Base-by-base conservation (phyloP, 768 basidiomycete genomes). In the Asterophora parasitica region DNA sequence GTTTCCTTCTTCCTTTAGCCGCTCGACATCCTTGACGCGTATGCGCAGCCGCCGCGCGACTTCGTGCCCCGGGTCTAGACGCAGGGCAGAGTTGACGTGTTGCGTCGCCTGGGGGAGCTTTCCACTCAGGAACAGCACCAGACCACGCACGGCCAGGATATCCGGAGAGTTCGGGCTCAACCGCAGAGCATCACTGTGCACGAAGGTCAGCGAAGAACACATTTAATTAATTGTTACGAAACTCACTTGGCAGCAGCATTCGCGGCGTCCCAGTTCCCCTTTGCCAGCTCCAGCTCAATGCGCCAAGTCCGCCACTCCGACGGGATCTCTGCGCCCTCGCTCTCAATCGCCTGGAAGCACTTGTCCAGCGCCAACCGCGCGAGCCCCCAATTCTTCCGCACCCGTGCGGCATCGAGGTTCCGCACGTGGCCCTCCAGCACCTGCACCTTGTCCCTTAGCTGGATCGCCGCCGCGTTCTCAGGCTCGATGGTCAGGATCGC, bases 1-100 rank as follows among this genome's bases (percentile, higher is more conserved):
- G 54, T 94, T 93, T 0, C 92, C 92, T 52, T 90, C 90, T 53
- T 92, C 91, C 59, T 93, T 93, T 35, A 86, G 61, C 48, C 80
- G 71, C 51, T 94, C 91, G 13, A 94, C 81, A 28, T 88, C 86
- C 55, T 85, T 87, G n/a, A 89, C 75, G 5, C 88, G 79, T 62
- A 82, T 86, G 35, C 91, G 77, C 44, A 92, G 67, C 36, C 75
- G 76, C 50, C 81, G 78, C 0, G 90, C 89, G 5, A 70, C 71
- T 49, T 81, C 80, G 56, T 88, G 79, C 11, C 83, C 85, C 0
- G 91, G 92, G 61, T 93, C 92, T 27, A 83, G 68, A 17, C 85
- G 77, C 6, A 94, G 74, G 0, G 90, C 88, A 9, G 78, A 81
- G 44, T 76, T 72, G 30, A 75, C 74, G 56, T 93, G 89, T 51